phyloP scores from a whole-genome alignment of 805 yeast species.

The Lipomyces yamanashiensis region DNA sequence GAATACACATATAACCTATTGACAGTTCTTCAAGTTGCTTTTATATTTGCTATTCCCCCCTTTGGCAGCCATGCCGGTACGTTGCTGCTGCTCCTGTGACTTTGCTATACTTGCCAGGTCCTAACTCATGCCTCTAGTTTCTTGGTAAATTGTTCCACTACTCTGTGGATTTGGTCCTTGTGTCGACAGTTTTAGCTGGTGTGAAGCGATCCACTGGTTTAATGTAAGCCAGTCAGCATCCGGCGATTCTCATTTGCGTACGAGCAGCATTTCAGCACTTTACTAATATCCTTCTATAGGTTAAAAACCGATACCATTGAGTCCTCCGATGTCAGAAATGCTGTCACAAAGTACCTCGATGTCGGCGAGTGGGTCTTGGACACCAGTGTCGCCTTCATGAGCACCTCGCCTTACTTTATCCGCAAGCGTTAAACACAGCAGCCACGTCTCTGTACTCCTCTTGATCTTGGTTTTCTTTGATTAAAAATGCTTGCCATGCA shows the following conservation, averaged over 20 bases:
- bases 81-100: not conserved
- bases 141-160: conserved; percentile 71
- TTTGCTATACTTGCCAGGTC: not conserved
- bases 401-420: conserved; percentile 73
- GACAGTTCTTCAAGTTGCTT: not conserved
- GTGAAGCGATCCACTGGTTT: conserved; percentile 82
- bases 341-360: conserved; percentile 67
- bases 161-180: conserved; percentile 74
- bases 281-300: conserved; percentile 13
- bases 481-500: not conserved
- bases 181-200: conserved; percentile 85
- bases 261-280: not conserved
- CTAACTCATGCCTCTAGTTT: conserved; percentile 1
- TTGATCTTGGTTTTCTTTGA: not conserved
- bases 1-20: not conserved
- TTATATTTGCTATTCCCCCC: not conserved
- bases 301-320: conserved; percentile 57
- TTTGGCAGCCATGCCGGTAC: conserved; percentile 9
- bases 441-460: not conserved
- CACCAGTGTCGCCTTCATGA: conserved; percentile 67
- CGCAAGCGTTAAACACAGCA: conserved; percentile 38
- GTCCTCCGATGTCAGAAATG: conserved; percentile 50
- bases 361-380: conserved; percentile 87
- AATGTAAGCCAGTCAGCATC: conserved; percentile 43
- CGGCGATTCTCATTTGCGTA: not conserved